phyloP scores from a whole-genome alignment of 257 asterid species.

The Thymus quinquecostatus region DNA sequence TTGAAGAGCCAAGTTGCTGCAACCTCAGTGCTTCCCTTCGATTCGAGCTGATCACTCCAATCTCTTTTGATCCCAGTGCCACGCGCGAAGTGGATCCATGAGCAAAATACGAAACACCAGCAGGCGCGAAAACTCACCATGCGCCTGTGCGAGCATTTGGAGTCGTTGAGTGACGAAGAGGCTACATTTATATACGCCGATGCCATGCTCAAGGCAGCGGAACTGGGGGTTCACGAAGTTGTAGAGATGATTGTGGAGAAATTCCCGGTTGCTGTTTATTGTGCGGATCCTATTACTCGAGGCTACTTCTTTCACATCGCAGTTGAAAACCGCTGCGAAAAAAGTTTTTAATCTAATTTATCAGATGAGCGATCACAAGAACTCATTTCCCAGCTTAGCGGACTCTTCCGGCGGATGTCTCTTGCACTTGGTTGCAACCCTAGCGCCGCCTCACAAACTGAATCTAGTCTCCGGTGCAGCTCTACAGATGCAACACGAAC shows the following conservation, averaged over 20 bases:
- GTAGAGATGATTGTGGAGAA: conserved; percentile 20
- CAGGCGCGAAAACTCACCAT: conserved; percentile 24
- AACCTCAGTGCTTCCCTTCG: too few relatives aligned
- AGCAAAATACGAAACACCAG: neutral
- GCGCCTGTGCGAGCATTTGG: conserved; percentile 23
- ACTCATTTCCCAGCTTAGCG: neutral
- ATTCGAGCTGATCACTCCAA: too few relatives aligned
- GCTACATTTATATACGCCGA: conserved; percentile 1
- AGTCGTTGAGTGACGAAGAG: neutral
- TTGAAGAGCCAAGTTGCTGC: too few relatives aligned
- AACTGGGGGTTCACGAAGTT: conserved; percentile 30
- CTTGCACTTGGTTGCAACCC: conserved; percentile 24
- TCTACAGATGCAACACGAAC: conserved; percentile 36
- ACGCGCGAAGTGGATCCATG: neutral
- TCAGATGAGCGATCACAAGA: conserved; percentile 2
- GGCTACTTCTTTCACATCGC: conserved; percentile 31
- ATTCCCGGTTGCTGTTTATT: conserved; percentile 22
- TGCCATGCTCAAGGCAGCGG: conserved; percentile 28
- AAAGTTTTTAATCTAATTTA: conserved; percentile 25
- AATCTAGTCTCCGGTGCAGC: conserved; percentile 30
- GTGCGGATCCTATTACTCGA: neutral
- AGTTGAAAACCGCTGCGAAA: conserved; percentile 15
- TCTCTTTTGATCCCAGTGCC: too few relatives aligned
- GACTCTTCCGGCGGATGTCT: conserved; percentile 13
- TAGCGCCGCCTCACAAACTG: conserved; percentile 35